Evolutionary conservation across 2,329 filamentous ascomycete species (phyloP).

Genomic region (Xylariaceae sp.): DNA sequence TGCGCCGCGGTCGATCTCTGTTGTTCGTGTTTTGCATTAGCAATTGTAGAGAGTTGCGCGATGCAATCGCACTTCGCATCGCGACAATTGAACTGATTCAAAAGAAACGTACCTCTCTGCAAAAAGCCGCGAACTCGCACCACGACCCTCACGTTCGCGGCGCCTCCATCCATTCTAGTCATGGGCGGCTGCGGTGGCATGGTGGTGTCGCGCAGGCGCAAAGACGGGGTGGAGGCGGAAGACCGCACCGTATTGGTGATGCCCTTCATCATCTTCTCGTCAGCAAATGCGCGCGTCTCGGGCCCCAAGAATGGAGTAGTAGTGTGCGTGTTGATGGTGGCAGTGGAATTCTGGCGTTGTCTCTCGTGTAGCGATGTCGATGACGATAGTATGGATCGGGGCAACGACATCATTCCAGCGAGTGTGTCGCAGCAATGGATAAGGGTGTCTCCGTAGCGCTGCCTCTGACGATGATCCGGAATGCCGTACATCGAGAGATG

Average conservation of each 20-base stretch:
- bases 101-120: slow-evolving; percentile 57
- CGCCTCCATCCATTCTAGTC: slow-evolving; percentile 50
- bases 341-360: slow-evolving; percentile 29
- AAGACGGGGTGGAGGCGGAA: slow-evolving; percentile 71
- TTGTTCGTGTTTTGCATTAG: slow-evolving; percentile 9
- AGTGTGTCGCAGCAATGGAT: slow-evolving; percentile 20
- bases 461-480: slow-evolving; percentile 22
- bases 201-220: slow-evolving; percentile 67
- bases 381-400: slow-evolving; percentile 36
- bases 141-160: slow-evolving; percentile 76
- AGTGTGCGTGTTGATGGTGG: slow-evolving; percentile 19
- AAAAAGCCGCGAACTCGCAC: slow-evolving; percentile 76
- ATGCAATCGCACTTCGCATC: not conserved
- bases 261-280: slow-evolving; percentile 14
- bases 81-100: not conserved
- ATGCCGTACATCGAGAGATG: slow-evolving; percentile 22
- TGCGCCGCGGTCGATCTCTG: slow-evolving; percentile 76
- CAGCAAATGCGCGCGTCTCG: slow-evolving; percentile 3
- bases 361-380: not conserved
- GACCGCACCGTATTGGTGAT: slow-evolving; percentile 42
- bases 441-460: slow-evolving; percentile 25
- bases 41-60: slow-evolving; percentile 10
- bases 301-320: slow-evolving; percentile 9
- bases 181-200: slow-evolving; percentile 53
- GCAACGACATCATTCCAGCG: slow-evolving; percentile 36